Evolutionary conservation across 1,284 basidiomycete species (phyloP).

Genomic region (Termitomyces sp.): DNA sequence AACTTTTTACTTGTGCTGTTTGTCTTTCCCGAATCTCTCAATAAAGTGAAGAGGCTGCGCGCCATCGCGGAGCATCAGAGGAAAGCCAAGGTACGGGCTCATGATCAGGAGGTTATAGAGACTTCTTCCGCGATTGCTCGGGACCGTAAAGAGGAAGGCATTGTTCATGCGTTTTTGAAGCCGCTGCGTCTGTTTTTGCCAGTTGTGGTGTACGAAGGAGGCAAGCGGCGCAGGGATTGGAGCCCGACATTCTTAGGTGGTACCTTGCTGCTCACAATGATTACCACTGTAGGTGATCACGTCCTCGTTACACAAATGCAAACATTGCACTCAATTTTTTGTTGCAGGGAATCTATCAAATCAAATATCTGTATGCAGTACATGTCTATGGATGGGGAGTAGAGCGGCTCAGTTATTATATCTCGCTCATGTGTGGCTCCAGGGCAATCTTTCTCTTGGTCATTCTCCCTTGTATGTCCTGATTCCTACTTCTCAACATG

Average conservation of each 20-base stretch:
- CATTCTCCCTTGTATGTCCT: constrained; percentile 39
- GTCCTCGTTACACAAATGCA: neutral
- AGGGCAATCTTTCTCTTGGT: constrained; percentile 43
- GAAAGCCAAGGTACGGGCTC: constrained; percentile 24
- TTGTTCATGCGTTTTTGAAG: constrained; percentile 29
- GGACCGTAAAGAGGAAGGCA: constrained; percentile 15
- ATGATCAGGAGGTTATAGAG: constrained; percentile 7
- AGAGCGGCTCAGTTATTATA: constrained; percentile 45
- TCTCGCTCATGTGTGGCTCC: constrained; percentile 41
- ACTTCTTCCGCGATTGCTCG: neutral
- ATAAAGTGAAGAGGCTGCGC: constrained; percentile 35
- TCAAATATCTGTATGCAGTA: constrained; percentile 50
- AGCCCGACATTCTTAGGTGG: constrained; percentile 43
- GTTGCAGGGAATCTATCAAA: constrained; percentile 42
- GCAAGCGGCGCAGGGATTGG: constrained; percentile 36
- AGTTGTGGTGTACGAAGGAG: constrained; percentile 27
- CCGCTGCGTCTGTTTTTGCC: constrained; percentile 45
- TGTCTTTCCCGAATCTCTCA: constrained; percentile 45
- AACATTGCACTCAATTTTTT: neutral
- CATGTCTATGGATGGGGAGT: constrained; percentile 47
- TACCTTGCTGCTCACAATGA: constrained; percentile 39
- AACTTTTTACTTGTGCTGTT: constrained; percentile 41
- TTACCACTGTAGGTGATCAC: constrained; percentile 37
- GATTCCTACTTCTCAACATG: neutral
- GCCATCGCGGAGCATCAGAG: constrained; percentile 27